Evolutionary conservation across 352 stramenopile species (phyloP), one percentile per base, ranked within the genome.

Genomic region (Pythium pyrilobum): DNA sequence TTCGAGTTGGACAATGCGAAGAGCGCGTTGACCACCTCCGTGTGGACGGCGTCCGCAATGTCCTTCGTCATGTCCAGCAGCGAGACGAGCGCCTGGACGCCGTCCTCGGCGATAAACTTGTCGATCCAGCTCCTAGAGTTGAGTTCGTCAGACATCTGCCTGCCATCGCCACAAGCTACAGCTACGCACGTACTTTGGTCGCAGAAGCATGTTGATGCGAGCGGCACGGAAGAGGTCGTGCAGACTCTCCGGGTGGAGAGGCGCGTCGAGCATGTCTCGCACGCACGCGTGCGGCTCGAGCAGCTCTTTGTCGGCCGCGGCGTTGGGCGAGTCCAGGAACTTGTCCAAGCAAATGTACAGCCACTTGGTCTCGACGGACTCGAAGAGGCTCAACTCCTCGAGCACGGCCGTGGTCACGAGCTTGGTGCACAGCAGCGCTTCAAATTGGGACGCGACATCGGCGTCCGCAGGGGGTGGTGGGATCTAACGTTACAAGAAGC

Each of bases 261-360:
- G 65, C 16, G 78, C 54, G 7, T 64, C 62, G 5, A 68, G 38
- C 11, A 87, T 46, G 16, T 85, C 65, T 11, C 76, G 56, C 8
- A 87, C 69, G 25, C 76, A 89, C 18, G 78, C 58, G 8, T 55
- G 56, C 10, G 77, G 66, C 27, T 83, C 68, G 0, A 90, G 52
- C 55, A 75, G 81, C 25, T 83, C 72, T 16, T 77, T 66, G 10
- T 66, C 47, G 18, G 37, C n/a, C 16, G 65, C 51, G 3, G 32
- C 77, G 11, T 68, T 74, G 2, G 42, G 38, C 1, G 60, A 59
- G 4, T 28, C 18, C 13, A 59, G 21, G n/a, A 86, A 56, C 18
- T 85, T 81, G 51, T 66, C 76, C 69, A 90, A 46, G 55, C 77
- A 84, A n/a, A 71, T 47, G 56, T 86, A 86, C 44, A 78, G 71